Base-by-base conservation (phyloP, 495 filamentous ascomycete species). In the Tricharina praecox region DNA sequence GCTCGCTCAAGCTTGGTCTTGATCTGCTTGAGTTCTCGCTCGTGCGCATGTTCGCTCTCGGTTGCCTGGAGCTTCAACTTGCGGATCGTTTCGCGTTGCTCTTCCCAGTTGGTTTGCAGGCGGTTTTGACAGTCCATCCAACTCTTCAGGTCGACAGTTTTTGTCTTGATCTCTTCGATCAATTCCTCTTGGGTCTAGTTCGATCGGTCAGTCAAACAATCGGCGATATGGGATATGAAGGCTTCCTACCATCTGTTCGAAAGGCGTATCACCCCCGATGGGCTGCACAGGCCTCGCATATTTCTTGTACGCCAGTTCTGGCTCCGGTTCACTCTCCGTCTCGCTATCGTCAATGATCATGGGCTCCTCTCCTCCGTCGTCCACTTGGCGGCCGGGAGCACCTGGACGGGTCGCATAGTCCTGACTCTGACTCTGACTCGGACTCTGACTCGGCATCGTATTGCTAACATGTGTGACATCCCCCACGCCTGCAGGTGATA, bases 381-480 rank as follows among this genome's bases (percentile, higher is more conserved):
- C 32, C n/a, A 20, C n/a, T 38, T 48, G 25, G 28, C 21, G 43
- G 16, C 18, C 9, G 10, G n/a, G 18, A 20, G 28, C 13, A n/a
- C n/a, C n/a, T n/a, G n/a, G n/a, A n/a, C n/a, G n/a, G n/a, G n/a
- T n/a, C n/a, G 23, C 20, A 19, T 43, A 20, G 23, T 13, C 20
- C 16, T 15, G 23, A 11, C n/a, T 33, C 37, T 19, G 15, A 11
- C 13, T 19, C 47, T 47, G 9, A 93, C 95, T 66, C 93, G 93
- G 63, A 93, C 95, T 61, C 95, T 95, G 76, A 87, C 79, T 5
- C 26, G 55, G 38, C 38, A 47, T 40, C 15, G 51, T 51, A 21
- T 60, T 45, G 35, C 48, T 59, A 21, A 59, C 24, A 50, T 59
- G 52, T 5, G 56, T 59, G 36, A 50, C 45, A 48, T 47, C 48